Percentiles rank a stretch among this genome's conserved stretches.
These are phyloP conservation scores for Macrolepiota albuminosa DNA, from an alignment of 768 basidiomycete species.

Conservation along the genomic window DNA sequence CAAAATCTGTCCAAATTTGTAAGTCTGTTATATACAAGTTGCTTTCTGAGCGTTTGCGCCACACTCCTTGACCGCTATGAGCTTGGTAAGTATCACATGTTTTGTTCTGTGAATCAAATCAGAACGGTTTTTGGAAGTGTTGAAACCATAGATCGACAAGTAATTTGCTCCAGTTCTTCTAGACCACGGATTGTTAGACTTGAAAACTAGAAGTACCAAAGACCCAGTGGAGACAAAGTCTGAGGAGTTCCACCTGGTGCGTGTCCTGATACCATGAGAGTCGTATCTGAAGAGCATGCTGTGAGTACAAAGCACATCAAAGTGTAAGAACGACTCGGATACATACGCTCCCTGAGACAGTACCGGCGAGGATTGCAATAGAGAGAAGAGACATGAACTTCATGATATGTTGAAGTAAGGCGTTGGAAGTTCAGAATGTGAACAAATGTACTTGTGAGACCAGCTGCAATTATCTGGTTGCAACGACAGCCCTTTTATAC, in stretches of 20 bases:
- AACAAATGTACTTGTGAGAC: background rate
- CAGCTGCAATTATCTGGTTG: background rate
- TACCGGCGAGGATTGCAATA: background rate
- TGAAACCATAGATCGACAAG: background rate
- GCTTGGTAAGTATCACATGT: background rate
- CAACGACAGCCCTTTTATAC: background rate
- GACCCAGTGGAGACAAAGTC: background rate
- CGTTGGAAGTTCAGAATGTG: background rate
- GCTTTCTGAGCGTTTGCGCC: background rate
- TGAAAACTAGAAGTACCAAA: background rate
- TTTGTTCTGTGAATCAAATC: background rate
- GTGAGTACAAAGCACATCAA: background rate
- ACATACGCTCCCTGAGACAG: background rate
- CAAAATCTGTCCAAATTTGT: background rate
- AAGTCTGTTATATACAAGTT: background rate
- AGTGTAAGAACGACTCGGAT: background rate
- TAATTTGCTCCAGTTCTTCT: background rate
- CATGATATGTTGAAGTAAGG: background rate
- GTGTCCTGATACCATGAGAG: background rate
- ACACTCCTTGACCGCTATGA: background rate
- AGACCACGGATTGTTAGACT: background rate
- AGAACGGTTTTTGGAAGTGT: background rate
- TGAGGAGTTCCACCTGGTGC: background rate
- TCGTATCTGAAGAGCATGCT: background rate
- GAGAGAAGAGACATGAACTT: background rate